These are phyloP conservation scores for Alternaria sp. DNA, from an alignment of 2,329 filamentous ascomycete genomes.

Conservation along the genomic window DNA sequence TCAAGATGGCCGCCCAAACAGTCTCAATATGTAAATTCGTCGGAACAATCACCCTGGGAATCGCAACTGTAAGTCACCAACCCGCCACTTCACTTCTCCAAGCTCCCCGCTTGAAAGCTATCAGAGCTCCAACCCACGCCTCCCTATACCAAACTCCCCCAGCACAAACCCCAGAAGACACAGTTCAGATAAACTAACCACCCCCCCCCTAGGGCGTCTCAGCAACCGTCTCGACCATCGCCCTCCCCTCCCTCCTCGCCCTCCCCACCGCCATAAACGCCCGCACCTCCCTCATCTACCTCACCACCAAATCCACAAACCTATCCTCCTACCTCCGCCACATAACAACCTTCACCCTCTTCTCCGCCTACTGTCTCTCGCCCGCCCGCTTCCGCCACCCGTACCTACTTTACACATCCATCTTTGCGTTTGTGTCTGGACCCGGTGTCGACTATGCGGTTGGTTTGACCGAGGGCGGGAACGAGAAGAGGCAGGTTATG, in stretches of 20 bases:
- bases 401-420: constrained; percentile 84
- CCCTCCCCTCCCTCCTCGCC: constrained; percentile 79
- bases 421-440: constrained; percentile 64
- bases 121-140: background rate
- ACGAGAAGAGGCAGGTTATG: constrained; percentile 30
- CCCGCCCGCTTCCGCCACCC: constrained; percentile 79
- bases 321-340: constrained; percentile 68
- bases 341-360: constrained; percentile 73
- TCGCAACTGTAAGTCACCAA: constrained; percentile 75
- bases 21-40: constrained; percentile 89
- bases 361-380: constrained; percentile 79
- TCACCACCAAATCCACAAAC: constrained; percentile 63
- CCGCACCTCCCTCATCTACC: constrained; percentile 63
- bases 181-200: constrained; percentile 1
- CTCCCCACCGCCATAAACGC: constrained; percentile 79
- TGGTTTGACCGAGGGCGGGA: constrained; percentile 27
- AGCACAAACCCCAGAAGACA: background rate
- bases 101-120: constrained; percentile 8
- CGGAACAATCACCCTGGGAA: constrained; percentile 85
- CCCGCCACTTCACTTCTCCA: constrained; percentile 20
- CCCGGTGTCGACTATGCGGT: constrained; percentile 48
- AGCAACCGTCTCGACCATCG: constrained; percentile 78
- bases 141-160: background rate
- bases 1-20: constrained; percentile 67
- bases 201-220: constrained; percentile 75